A percentile compares a stretch with the other conserved stretches of the same genome.
Evolutionary conservation across 1,284 basidiomycete species (phyloP).

Genomic region (Ganoderma resinaceum): DNA sequence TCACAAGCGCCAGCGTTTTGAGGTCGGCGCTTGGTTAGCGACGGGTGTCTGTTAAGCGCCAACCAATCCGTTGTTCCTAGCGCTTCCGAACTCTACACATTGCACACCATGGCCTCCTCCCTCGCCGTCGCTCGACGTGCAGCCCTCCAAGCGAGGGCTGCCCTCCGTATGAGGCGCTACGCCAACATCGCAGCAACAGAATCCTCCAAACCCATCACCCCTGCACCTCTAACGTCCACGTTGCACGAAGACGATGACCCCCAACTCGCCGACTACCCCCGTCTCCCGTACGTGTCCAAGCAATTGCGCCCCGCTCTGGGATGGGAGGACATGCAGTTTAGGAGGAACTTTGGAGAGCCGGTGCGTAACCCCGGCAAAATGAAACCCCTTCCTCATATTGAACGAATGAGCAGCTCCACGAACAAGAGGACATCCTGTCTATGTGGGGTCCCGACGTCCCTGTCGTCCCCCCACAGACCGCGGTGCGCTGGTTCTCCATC

Average conservation of each 20-base stretch:
- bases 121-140: conserved; percentile 36
- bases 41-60: background rate
- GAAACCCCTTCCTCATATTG: background rate
- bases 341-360: conserved; percentile 86
- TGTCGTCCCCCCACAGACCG: conserved; percentile 59
- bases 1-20: background rate
- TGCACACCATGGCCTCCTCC: conserved; percentile 36
- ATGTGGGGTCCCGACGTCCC: conserved; percentile 91
- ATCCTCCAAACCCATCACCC: conserved; percentile 19
- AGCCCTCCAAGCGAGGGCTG: conserved; percentile 31
- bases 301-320: conserved; percentile 74
- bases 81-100: conserved; percentile 13
- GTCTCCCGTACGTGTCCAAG: conserved; percentile 74
- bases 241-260: conserved; percentile 58
- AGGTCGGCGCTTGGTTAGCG: background rate
- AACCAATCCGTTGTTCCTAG: background rate
- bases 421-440: conserved; percentile 82
- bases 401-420: conserved; percentile 61
- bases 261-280: conserved; percentile 78
- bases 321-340: conserved; percentile 85
- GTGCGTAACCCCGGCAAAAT: conserved; percentile 50
- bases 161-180: conserved; percentile 35
- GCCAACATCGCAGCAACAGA: conserved; percentile 27
- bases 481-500: conserved; percentile 68
- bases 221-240: conserved; percentile 23